These are phyloP conservation scores for Candida glucosophila DNA, from an alignment of 1,139 yeast species.

Conservation along the genomic window DNA sequence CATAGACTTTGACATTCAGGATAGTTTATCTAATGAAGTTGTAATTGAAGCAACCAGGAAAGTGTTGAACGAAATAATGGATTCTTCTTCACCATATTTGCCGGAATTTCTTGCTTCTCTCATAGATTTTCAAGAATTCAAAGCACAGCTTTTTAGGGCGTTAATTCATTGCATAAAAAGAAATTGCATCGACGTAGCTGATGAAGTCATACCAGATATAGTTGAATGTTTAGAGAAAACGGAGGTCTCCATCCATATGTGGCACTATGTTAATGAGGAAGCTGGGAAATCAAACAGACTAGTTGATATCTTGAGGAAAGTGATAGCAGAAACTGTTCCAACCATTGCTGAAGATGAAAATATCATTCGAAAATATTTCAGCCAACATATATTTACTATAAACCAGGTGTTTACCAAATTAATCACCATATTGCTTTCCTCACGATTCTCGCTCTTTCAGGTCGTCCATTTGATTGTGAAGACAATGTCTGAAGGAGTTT, in stretches of 20 bases:
- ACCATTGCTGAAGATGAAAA: conserved; percentile 7
- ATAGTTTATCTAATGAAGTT: conserved; percentile 21
- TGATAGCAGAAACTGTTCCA: conserved; percentile 7
- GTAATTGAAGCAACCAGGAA: conserved; percentile 41
- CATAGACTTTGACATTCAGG: conserved; percentile 49
- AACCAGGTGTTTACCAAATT: conserved; percentile 28
- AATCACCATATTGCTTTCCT: conserved; percentile 14
- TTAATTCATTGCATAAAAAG: conserved; percentile 37
- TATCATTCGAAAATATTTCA: conserved; percentile 19
- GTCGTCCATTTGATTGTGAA: conserved; percentile 24
- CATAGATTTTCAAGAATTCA: conserved; percentile 16
- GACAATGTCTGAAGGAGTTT: conserved; percentile 34
- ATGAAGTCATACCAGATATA: conserved; percentile 23
- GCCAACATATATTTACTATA: conserved; percentile 21
- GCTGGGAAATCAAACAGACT: conserved; percentile 5
- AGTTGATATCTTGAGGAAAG: conserved; percentile 10
- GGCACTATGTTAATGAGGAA: conserved; percentile 27
- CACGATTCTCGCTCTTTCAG: conserved; percentile 15
- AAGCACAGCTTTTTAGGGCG: conserved; percentile 20
- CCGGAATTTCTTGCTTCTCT: conserved; percentile 22
- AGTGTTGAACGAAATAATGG: conserved; percentile 47
- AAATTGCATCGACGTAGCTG: conserved; percentile 35
- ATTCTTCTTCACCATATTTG: conserved; percentile 32
- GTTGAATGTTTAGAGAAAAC: conserved; percentile 49
- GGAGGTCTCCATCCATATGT: conserved; percentile 44